Percentiles rank a stretch among this genome's conserved stretches.
Evolutionary conservation across 2,329 filamentous ascomycete genomes (phyloP).

Genomic region (Sclerotinia borealis): DNA sequence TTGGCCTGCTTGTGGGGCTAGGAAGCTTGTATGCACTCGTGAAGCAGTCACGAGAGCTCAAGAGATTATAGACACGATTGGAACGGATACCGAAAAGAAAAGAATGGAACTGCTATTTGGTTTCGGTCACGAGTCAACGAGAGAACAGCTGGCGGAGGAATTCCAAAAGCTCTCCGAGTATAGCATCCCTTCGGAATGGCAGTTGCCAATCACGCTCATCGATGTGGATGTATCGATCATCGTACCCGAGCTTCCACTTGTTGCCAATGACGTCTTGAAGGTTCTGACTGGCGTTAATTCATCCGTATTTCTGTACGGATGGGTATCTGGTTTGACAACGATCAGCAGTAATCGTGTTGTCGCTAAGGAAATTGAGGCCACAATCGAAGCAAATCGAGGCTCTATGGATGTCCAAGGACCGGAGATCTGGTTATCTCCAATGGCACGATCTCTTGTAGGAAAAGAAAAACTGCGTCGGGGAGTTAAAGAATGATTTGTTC

Average conservation of each 20-base stretch:
- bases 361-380: slow-evolving; percentile 53
- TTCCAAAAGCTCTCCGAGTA: slow-evolving; percentile 47
- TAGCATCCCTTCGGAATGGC: slow-evolving; percentile 44
- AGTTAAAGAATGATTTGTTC: slow-evolving; percentile 1
- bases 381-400: slow-evolving; percentile 47
- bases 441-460: slow-evolving; percentile 59
- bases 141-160: slow-evolving; percentile 27
- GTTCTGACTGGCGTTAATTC: slow-evolving; percentile 54
- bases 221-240: slow-evolving; percentile 37
- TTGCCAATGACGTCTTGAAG: slow-evolving; percentile 38
- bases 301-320: slow-evolving; percentile 65
- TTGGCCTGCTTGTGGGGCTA: slow-evolving; percentile 52
- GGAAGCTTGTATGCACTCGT: slow-evolving; percentile 53
- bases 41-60: slow-evolving; percentile 58
- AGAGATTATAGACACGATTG: slow-evolving; percentile 56
- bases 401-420: slow-evolving; percentile 47
- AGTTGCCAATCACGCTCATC: slow-evolving; percentile 52
- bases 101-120: slow-evolving; percentile 51
- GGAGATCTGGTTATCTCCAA: slow-evolving; percentile 58
- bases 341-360: slow-evolving; percentile 61
- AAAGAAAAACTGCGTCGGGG: slow-evolving; percentile 46
- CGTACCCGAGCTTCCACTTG: slow-evolving; percentile 39
- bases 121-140: slow-evolving; percentile 18
- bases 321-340: slow-evolving; percentile 52
- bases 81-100: slow-evolving; percentile 49